These are phyloP conservation scores for Syzygium jambos DNA, from an alignment of 345 rosid species.

Conservation along the genomic window DNA sequence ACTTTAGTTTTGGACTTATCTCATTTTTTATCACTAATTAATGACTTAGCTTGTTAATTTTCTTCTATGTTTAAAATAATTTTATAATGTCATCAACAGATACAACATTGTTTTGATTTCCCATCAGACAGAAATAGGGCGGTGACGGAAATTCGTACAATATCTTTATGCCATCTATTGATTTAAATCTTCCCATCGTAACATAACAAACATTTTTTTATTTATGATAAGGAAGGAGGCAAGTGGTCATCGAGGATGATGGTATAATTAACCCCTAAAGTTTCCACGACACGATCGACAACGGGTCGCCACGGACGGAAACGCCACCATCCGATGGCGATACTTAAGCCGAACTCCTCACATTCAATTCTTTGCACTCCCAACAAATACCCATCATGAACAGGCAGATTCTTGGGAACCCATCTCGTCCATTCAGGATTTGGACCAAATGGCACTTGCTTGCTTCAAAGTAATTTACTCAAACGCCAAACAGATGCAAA, in stretches of 20 bases:
- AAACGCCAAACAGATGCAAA: background rate
- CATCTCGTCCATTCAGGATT: background rate
- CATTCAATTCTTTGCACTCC: background rate
- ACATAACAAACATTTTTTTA: background rate
- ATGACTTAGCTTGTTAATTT: background rate
- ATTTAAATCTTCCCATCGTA: rapidly evolving
- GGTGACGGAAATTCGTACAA: background rate
- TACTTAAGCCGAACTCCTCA: background rate
- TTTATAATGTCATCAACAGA: background rate
- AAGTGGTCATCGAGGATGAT: background rate
- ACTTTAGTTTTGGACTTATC: background rate
- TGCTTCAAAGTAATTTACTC: background rate
- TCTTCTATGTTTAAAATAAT: background rate
- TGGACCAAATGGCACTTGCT: background rate
- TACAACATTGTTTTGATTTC: background rate
- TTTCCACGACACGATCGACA: background rate
- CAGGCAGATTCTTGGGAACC: background rate
- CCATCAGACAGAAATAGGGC: background rate
- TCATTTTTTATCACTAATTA: background rate
- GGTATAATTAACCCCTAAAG: background rate
- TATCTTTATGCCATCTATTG: background rate
- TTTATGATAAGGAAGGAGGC: background rate
- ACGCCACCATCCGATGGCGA: background rate
- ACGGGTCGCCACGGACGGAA: background rate
- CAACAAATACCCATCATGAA: background rate